Evolutionary conservation across 768 basidiomycete genomes (phyloP).

Genomic region (Ramaria sp.): DNA sequence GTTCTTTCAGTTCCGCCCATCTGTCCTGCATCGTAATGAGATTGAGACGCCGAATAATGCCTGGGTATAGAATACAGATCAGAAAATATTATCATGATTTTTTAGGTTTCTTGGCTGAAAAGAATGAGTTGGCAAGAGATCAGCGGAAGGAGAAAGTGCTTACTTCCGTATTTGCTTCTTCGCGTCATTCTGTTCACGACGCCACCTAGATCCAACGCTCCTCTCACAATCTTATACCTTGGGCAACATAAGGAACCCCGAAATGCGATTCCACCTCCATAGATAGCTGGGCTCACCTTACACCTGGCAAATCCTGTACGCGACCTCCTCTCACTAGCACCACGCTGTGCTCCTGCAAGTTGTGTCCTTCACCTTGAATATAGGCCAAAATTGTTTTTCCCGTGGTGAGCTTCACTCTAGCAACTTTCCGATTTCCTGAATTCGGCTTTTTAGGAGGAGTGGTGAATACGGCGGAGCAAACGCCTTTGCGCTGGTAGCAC

Average conservation of each 20-base stretch:
- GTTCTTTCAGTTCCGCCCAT: too few species aligned
- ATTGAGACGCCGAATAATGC: too few species aligned
- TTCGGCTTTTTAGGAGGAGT: slow-evolving; percentile 96
- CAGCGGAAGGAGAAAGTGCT: slow-evolving; percentile 12
- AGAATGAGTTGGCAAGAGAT: not conserved
- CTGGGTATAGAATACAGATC: too few species aligned
- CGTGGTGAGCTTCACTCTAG: slow-evolving; percentile 81
- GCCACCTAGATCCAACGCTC: slow-evolving; percentile 82
- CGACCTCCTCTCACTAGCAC: slow-evolving; percentile 91
- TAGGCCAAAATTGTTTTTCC: slow-evolving; percentile 89
- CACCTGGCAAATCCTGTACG: slow-evolving; percentile 96
- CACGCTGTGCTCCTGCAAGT: slow-evolving; percentile 94
- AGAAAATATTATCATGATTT: slow-evolving; percentile 30
- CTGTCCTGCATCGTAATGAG: too few species aligned
- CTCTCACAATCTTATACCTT: slow-evolving; percentile 93
- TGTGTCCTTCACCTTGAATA: slow-evolving; percentile 95
- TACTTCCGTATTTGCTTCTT: slow-evolving; percentile 90
- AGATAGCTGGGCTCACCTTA: slow-evolving; percentile 47
- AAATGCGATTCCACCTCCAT: not conserved
- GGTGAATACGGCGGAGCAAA: slow-evolving; percentile 72
- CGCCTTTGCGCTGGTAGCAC: slow-evolving; percentile 85
- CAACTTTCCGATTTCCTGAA: slow-evolving; percentile 96
- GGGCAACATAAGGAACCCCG: slow-evolving; percentile 1
- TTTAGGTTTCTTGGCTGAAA: slow-evolving; percentile 78
- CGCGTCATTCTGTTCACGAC: slow-evolving; percentile 74